Conservation (phyloP, 1,139 yeast genomes). For the Geotrichum australiense region DNA sequence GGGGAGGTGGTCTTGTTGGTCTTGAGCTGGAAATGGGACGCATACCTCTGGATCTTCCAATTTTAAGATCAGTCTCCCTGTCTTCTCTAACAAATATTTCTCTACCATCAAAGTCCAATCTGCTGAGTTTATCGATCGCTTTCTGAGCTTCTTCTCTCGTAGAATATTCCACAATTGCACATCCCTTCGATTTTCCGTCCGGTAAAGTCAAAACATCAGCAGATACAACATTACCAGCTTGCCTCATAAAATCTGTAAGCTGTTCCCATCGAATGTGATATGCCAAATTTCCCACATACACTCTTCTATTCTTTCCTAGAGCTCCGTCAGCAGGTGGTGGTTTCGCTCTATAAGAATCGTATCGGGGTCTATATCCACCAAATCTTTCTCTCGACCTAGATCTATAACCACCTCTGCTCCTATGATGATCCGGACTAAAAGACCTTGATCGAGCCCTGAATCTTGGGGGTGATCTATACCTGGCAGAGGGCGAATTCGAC, state of each 20-base stretch:
- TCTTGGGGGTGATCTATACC: constrained; percentile 13
- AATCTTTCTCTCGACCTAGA: constrained; percentile 16
- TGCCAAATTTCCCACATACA: constrained; percentile 54
- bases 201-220: constrained; percentile 83
- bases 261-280: constrained; percentile 56
- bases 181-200: constrained; percentile 76
- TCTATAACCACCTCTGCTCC: constrained; percentile 11
- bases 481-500: constrained; percentile 14
- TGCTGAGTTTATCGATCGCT: constrained; percentile 70
- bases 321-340: constrained; percentile 11
- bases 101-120: constrained; percentile 64
- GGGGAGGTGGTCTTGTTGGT: constrained; percentile 20
- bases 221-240: constrained; percentile 66
- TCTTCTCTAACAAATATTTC: constrained; percentile 78
- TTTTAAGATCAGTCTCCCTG: constrained; percentile 33
- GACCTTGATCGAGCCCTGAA: constrained; percentile 14
- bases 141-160: constrained; percentile 58
- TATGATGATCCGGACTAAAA: constrained; percentile 15
- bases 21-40: constrained; percentile 20
- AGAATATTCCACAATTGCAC: constrained; percentile 74
- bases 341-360: constrained; percentile 11
- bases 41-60: constrained; percentile 19
- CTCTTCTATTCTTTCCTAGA: constrained; percentile 34
- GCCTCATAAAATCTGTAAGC: constrained; percentile 56
- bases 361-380: constrained; percentile 8